A percentile compares a stretch with the other conserved stretches of the same genome.
These are phyloP conservation scores for Hypoxylon lienhwacheense DNA, from an alignment of 495 filamentous ascomycete genomes.

Conservation along the genomic window DNA sequence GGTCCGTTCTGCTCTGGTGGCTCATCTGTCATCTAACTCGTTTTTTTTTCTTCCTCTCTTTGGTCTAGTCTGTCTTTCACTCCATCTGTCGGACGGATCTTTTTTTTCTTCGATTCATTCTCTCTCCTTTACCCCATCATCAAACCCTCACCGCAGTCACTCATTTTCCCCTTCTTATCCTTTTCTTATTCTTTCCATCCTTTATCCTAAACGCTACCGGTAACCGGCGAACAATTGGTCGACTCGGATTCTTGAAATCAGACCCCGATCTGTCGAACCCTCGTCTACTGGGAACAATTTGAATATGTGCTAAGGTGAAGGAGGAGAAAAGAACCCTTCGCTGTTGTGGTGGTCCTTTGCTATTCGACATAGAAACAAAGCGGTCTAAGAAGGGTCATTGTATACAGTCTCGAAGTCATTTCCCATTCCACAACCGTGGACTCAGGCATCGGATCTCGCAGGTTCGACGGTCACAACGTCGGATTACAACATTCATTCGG, in stretches of 20 bases:
- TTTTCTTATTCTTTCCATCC: too few species aligned
- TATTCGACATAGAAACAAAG: conserved; percentile 12
- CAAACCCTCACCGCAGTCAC: conserved; percentile 21
- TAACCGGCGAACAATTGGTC: conserved; percentile 9
- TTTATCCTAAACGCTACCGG: conserved; percentile 1
- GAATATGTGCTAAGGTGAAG: not conserved
- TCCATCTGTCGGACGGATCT: too few species aligned
- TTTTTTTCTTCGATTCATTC: conserved; percentile 18
- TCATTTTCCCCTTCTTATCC: too few species aligned
- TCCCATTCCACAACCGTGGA: conserved; percentile 25
- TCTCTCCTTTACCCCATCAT: conserved; percentile 5
- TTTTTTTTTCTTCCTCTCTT: conserved; percentile 1
- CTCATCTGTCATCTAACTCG: conserved; percentile 5
- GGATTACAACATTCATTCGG: conserved; percentile 35
- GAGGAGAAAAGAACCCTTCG: not conserved
- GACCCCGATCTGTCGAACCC: not conserved
- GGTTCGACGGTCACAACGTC: conserved; percentile 20
- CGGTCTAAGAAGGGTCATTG: not conserved
- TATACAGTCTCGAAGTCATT: conserved; percentile 18
- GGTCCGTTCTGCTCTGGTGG: conserved; percentile 7
- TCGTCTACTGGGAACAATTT: not conserved
- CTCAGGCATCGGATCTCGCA: conserved; percentile 17
- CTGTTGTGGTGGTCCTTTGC: conserved; percentile 9
- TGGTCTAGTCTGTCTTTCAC: conserved; percentile 10
- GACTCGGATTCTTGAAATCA: conserved; percentile 5